These are phyloP conservation scores for Tranzscheliella williamsii DNA, from an alignment of 1,284 basidiomycete species.

Conservation along the genomic window DNA sequence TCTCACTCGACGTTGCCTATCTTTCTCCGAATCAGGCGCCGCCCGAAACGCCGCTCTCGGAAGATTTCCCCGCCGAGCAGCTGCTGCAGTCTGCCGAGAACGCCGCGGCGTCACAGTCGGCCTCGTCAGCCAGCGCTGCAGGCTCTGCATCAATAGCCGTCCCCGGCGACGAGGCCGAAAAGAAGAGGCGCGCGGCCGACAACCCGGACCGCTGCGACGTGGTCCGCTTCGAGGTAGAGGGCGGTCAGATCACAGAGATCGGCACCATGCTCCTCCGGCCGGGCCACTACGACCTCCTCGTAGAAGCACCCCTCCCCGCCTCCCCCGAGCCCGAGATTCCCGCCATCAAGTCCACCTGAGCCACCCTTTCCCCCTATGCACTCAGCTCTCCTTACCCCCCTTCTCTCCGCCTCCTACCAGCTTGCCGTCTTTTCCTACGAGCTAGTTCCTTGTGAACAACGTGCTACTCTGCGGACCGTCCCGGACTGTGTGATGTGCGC, in stretches of 20 bases:
- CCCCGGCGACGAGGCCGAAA: conserved; percentile 19
- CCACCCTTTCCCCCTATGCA: background rate
- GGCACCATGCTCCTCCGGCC: conserved; percentile 43
- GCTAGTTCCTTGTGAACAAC: too few species aligned
- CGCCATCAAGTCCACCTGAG: conserved; percentile 12
- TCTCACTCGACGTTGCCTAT: conserved; percentile 51
- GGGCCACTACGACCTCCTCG: conserved; percentile 49
- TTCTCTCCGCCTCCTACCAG: too few species aligned
- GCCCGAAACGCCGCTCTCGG: conserved; percentile 28
- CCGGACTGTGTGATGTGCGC: too few species aligned
- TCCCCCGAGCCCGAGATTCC: conserved; percentile 43
- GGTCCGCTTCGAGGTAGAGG: conserved; percentile 47
- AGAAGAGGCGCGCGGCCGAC: conserved; percentile 7
- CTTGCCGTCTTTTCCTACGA: too few species aligned
- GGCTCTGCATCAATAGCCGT: conserved; percentile 15
- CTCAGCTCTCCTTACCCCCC: background rate
- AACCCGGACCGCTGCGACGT: conserved; percentile 43
- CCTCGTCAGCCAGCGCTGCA: background rate
- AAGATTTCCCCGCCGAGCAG: conserved; percentile 16
- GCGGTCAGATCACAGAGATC: conserved; percentile 46
- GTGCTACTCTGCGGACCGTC: too few species aligned
- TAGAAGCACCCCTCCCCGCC: conserved; percentile 36
- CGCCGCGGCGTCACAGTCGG: background rate
- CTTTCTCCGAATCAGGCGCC: conserved; percentile 40
- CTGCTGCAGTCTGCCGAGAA: conserved; percentile 5